These are phyloP conservation scores for Vitis labrusca DNA, from an alignment of 164 flowering plant genomes.

Conservation along the genomic window DNA sequence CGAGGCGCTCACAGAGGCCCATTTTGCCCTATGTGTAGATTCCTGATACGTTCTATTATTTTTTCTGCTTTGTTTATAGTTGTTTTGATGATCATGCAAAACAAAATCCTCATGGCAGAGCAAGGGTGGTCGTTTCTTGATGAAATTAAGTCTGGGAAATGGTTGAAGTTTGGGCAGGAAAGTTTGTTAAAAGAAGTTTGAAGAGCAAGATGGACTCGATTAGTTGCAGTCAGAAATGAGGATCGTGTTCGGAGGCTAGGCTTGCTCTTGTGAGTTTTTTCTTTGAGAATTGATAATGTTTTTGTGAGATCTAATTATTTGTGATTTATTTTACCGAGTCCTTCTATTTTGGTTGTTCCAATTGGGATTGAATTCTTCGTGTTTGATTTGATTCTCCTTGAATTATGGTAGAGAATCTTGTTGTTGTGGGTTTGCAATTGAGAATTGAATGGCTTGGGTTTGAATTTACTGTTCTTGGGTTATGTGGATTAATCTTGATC, in stretches of 20 bases:
- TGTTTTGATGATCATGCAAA: constrained; percentile 56
- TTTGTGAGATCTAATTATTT: not conserved
- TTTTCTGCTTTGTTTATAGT: too few relatives aligned
- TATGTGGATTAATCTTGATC: not conserved
- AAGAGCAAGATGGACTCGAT: constrained; percentile 39
- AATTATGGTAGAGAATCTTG: too few relatives aligned
- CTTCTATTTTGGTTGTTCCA: too few relatives aligned
- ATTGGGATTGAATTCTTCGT: too few relatives aligned
- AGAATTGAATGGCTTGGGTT: not conserved
- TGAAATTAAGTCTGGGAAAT: constrained; percentile 48
- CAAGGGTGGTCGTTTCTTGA: constrained; percentile 23
- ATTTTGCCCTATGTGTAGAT: too few relatives aligned
- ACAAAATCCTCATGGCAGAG: constrained; percentile 44
- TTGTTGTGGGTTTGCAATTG: not conserved
- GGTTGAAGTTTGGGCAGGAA: constrained; percentile 49
- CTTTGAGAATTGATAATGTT: not conserved
- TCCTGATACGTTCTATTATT: too few relatives aligned
- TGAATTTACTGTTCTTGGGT: not conserved
- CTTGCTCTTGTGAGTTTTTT: constrained; percentile 66
- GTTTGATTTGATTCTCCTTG: too few relatives aligned
- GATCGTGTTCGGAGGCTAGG: constrained; percentile 56
- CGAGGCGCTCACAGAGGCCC: constrained; percentile 2
- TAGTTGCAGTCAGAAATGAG: constrained; percentile 33
- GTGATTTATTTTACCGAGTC: not conserved
- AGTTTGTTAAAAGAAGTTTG: constrained; percentile 23